A percentile compares a stretch with the other conserved stretches of the same genome.
Evolutionary conservation across 495 filamentous ascomycete genomes (phyloP).

Genomic region (Xylaria flabelliformis): DNA sequence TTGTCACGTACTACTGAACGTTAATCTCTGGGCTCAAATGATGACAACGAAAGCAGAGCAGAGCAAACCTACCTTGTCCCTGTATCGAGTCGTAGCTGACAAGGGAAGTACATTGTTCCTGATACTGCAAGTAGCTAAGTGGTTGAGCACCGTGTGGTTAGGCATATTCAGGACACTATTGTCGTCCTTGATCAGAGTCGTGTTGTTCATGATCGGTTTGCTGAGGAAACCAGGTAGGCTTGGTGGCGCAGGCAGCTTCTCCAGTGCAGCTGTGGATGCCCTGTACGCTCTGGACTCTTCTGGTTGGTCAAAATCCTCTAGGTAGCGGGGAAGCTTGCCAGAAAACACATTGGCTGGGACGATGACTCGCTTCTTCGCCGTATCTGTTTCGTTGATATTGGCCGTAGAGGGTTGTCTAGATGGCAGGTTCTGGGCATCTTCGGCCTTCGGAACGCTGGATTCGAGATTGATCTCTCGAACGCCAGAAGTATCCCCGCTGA

Average conservation of each 20-base stretch:
- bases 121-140: conserved; percentile 97
- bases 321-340: conserved; percentile 77
- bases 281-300: conserved; percentile 76
- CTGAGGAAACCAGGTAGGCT: conserved; percentile 88
- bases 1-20: conserved; percentile 83
- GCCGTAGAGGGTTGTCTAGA: conserved; percentile 40
- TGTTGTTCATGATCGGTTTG: conserved; percentile 92
- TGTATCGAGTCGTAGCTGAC: conserved; percentile 94
- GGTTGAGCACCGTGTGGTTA: conserved; percentile 96
- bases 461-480: conserved; percentile 36
- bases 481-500: conserved; percentile 66
- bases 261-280: conserved; percentile 70
- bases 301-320: conserved; percentile 82
- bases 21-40: conserved; percentile 21
- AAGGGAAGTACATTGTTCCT: conserved; percentile 96
- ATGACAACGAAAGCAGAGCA: conserved; percentile 24
- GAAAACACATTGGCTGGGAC: conserved; percentile 59
- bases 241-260: conserved; percentile 80
- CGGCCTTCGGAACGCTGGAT: conserved; percentile 37
- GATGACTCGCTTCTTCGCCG: conserved; percentile 48
- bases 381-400: conserved; percentile 46
- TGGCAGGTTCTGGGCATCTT: conserved; percentile 38
- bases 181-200: conserved; percentile 92
- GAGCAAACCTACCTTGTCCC: conserved; percentile 76
- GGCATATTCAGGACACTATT: conserved; percentile 95